Evolutionary conservation across 2,329 filamentous ascomycete species (phyloP), one percentile per base, ranked within the genome.

Genomic region (Sphaerostilbella broomeana): DNA sequence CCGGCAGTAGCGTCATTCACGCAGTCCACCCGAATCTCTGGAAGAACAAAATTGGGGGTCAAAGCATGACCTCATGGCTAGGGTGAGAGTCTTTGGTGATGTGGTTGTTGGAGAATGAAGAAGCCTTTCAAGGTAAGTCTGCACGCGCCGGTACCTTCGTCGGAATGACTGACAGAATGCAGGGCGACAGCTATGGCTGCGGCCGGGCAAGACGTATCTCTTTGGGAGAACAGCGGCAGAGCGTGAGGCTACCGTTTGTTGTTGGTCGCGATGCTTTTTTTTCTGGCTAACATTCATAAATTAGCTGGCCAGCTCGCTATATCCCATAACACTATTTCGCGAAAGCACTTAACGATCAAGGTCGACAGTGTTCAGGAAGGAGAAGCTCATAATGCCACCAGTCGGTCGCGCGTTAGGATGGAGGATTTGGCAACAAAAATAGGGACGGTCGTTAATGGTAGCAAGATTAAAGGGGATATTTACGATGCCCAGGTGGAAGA

Each of bases 341-440:
- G 90, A 41, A 86, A 92, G 55, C 92, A 98, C 62, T 67, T 95
- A 48, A 81, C 81, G 21, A 80, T 98, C 35, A 73, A 79, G 28
- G 78, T 97, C 6, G 77, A 73, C 32, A 51, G 64, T 0, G 81
- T 90, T 25, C 64, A 69, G 27, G 65, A 79, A 11, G 81, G 78
- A 33, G 78, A 86, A 54, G 84, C 79, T 38, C 73, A 76, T 43
- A 74, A 78, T 43, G 64, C 84, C 11, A 71, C 76, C 42, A 73
- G 70, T 27, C 78, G 83, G 45, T 87, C 87, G 2, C 70, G 69
- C 36, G 62, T 97, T 39, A 83, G 72, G 4, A 69, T 97, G 40
- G 81, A 81, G 49, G 92, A 97, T 53, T 69, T 84, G 46, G 70
- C 77, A n/a, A 92, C 88, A 4, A 94, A 94, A 56, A 79, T 82